Base-by-base conservation (phyloP, 306 rosid genomes). In the Castanea mollissima region DNA sequence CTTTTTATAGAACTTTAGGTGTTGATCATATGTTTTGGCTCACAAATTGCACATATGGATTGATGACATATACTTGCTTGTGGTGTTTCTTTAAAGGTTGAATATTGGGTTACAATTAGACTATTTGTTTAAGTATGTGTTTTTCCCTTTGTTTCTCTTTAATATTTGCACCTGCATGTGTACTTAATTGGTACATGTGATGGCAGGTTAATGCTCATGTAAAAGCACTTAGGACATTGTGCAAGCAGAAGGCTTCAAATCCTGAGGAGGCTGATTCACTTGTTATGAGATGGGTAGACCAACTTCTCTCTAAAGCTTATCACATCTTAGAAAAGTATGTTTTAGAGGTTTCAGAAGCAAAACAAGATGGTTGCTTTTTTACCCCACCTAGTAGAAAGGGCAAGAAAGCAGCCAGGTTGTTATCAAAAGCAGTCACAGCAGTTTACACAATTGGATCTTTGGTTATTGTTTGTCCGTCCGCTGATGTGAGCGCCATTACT, bases 191-290 rank as follows among this genome's bases (percentile, higher is more conserved):
- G 77, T 78, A 52, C 56, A 71, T 80, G 75, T 67, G 41, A 51
- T 84, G 74, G 62, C 89, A 94, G 99, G 90, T 92, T 83, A 92
- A 91, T 74, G 99, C 97, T 74, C 99, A 92, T 84, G 91, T 91
- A 74, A 94, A 88, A 86, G 91, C 97, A 34, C 95, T 94, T 54
- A 87, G 76, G 76, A 92, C 90, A 51, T 76, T 94, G 79, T 94
- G 99, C 89, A 94, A 90, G 80, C 85, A 88, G 83, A 90, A 92
- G 87, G 99, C 93, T 86, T 79, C 79, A 27, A 74, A 83, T 80
- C 64, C 63, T 15, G 32, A 32, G 10, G 92, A 89, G 86, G 90
- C 92, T 19, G 93, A 94, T 23, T 20, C 80, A 46, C 83, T 91
- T 38, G 88, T 92, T 77, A 75, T 82, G 81, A 91, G 76, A 85